phyloP scores from a whole-genome alignment of 805 yeast genomes.

The Kuraishia piskuri region DNA sequence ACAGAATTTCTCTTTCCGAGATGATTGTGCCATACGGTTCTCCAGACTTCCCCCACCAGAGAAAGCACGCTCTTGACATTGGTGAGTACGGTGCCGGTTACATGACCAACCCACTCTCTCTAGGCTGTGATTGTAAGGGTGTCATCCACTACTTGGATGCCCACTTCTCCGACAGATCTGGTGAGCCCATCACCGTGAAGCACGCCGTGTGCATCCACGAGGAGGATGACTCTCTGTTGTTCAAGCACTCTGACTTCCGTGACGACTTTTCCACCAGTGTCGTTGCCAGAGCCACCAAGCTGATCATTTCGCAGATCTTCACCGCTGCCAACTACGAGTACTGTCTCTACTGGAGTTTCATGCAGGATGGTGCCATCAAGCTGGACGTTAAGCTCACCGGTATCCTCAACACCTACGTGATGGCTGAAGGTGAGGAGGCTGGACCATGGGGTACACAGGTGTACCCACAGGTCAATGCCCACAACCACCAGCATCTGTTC shows the following conservation, averaged over 20 bases:
- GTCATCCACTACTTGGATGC: conserved; percentile 78
- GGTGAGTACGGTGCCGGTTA: conserved; percentile 88
- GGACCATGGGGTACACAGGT: conserved; percentile 79
- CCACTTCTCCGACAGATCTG: conserved; percentile 58
- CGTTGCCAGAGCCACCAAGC: conserved; percentile 66
- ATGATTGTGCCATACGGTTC: conserved; percentile 83
- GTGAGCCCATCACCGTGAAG: conserved; percentile 62
- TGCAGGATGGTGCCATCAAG: conserved; percentile 79
- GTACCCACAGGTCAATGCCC: conserved; percentile 75
- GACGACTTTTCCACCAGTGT: conserved; percentile 69
- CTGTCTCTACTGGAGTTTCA: conserved; percentile 74
- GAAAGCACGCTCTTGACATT: conserved; percentile 80
- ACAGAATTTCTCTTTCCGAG: conserved; percentile 69
- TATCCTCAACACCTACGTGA: conserved; percentile 64
- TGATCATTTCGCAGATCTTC: conserved; percentile 71
- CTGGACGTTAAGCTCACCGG: conserved; percentile 76
- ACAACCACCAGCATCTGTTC: conserved; percentile 81
- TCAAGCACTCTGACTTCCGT: conserved; percentile 80
- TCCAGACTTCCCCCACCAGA: conserved; percentile 74
- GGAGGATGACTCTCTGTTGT: conserved; percentile 75
- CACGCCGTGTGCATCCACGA: conserved; percentile 81
- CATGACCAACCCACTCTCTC: conserved; percentile 70
- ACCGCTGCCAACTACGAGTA: conserved; percentile 85
- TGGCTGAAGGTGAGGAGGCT: conserved; percentile 54
- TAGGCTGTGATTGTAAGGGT: conserved; percentile 85